These are phyloP conservation scores for Diaporthe amygdali DNA, from an alignment of 2,329 filamentous ascomycete species.

Conservation along the genomic window DNA sequence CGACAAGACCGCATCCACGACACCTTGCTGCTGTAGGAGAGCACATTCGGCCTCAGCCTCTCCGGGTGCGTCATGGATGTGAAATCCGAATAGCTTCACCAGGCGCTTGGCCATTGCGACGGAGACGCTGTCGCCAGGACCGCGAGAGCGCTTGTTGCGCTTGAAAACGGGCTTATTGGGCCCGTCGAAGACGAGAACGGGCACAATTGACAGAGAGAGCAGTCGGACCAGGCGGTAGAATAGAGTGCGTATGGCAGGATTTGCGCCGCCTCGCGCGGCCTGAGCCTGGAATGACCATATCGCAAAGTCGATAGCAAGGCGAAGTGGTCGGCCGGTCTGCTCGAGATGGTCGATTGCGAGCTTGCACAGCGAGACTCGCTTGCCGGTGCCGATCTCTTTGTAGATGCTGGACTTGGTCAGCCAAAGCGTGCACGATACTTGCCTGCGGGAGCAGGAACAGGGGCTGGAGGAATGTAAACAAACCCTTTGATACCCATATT, in stretches of 20 bases:
- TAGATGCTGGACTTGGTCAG: conserved; percentile 69
- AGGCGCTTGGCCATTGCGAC: conserved; percentile 82
- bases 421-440: neutral
- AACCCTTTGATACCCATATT: conserved; percentile 72
- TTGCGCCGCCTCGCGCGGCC: conserved; percentile 81
- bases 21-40: conserved; percentile 76
- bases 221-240: conserved; percentile 82
- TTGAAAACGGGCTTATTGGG: conserved; percentile 72
- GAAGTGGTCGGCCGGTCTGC: conserved; percentile 72
- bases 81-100: conserved; percentile 84
- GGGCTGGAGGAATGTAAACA: neutral
- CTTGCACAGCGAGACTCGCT: conserved; percentile 81
- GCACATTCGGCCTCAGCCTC: conserved; percentile 98
- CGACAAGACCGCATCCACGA: conserved; percentile 92
- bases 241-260: conserved; percentile 87
- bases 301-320: conserved; percentile 90
- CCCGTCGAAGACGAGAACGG: conserved; percentile 61
- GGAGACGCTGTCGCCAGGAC: conserved; percentile 68
- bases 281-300: conserved; percentile 98
- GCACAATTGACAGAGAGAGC: conserved; percentile 53
- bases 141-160: conserved; percentile 76
- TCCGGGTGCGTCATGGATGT: conserved; percentile 84
- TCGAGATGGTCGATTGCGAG: conserved; percentile 81
- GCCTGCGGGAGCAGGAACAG: neutral
- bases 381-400: conserved; percentile 82